These are phyloP conservation scores for Cyberlindnera amylophila DNA, from an alignment of 805 yeast species.

Conservation along the genomic window DNA sequence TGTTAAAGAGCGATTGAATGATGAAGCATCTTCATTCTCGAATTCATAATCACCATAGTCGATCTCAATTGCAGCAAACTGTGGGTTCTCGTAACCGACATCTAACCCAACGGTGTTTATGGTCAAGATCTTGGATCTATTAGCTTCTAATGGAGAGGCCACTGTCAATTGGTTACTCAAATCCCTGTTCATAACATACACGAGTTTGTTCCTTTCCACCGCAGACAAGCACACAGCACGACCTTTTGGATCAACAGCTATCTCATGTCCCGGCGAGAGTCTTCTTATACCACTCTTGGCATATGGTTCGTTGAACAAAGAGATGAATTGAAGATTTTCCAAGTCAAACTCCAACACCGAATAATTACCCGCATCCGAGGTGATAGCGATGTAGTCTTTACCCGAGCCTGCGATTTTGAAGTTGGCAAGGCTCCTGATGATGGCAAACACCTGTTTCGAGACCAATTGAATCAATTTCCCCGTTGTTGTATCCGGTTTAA, in stretches of 20 bases:
- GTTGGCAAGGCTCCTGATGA: slow-evolving; percentile 48
- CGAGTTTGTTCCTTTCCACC: slow-evolving; percentile 68
- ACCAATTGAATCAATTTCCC: slow-evolving; percentile 49
- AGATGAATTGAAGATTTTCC: slow-evolving; percentile 36
- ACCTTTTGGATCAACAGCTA: slow-evolving; percentile 66
- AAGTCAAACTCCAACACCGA: slow-evolving; percentile 46
- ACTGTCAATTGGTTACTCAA: slow-evolving; percentile 43
- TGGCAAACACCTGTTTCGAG: slow-evolving; percentile 51
- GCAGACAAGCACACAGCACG: slow-evolving; percentile 71
- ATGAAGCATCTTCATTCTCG: slow-evolving; percentile 22
- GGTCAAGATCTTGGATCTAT: slow-evolving; percentile 47
- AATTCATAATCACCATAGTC: slow-evolving; percentile 41
- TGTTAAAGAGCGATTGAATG: slow-evolving; percentile 35
- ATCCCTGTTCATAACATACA: slow-evolving; percentile 58
- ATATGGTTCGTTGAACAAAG: slow-evolving; percentile 59
- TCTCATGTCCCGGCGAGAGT: slow-evolving; percentile 67
- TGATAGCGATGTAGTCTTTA: slow-evolving; percentile 56
- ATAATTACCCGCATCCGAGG: slow-evolving; percentile 79
- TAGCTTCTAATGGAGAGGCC: slow-evolving; percentile 74
- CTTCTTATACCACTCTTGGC: slow-evolving; percentile 74
- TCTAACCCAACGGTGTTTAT: slow-evolving; percentile 58
- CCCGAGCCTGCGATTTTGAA: slow-evolving; percentile 51
- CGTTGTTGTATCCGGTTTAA: slow-evolving; percentile 46
- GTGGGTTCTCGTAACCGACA: slow-evolving; percentile 77
- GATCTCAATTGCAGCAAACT: slow-evolving; percentile 76